These are phyloP conservation scores for Boletus tomentosulus DNA, from an alignment of 768 basidiomycete species.

Conservation along the genomic window DNA sequence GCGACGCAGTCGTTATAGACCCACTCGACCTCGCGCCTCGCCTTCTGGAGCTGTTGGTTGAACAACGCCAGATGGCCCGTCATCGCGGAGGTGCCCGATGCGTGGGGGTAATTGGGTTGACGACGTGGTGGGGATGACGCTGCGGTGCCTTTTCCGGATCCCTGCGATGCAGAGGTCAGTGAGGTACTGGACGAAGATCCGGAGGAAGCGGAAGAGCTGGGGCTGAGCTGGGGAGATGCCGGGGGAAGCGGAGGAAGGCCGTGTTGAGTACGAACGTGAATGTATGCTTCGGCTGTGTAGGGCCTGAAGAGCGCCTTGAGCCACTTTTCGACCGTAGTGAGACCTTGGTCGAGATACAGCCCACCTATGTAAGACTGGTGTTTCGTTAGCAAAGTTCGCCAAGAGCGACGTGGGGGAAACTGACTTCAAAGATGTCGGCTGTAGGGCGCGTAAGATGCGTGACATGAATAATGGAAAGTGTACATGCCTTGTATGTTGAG, in stretches of 20 bases:
- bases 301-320: conserved; percentile 59
- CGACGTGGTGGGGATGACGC: conserved; percentile 12
- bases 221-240: conserved; percentile 15
- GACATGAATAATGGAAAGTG: neutral
- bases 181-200: neutral
- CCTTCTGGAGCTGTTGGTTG: conserved; percentile 71
- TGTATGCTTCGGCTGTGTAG: conserved; percentile 60
- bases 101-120: conserved; percentile 9
- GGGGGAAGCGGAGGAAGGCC: conserved; percentile 49
- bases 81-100: conserved; percentile 29
- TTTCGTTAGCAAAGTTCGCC: conserved; percentile 1
- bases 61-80: conserved; percentile 73
- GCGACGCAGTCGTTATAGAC: conserved; percentile 48
- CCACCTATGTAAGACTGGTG: conserved; percentile 76
- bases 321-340: conserved; percentile 55
- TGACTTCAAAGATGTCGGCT: conserved; percentile 82
- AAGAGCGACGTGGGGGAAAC: conserved; percentile 5
- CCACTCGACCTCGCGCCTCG: conserved; percentile 63
- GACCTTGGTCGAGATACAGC: conserved; percentile 65
- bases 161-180: neutral
- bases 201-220: conserved; percentile 18
- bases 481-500: conserved; percentile 64
- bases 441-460: conserved; percentile 1
- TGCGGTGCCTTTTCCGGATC: neutral
- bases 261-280: conserved; percentile 59